Conservation (phyloP, 2,329 filamentous ascomycete species). For the Uncinocarpus reesii region DNA sequence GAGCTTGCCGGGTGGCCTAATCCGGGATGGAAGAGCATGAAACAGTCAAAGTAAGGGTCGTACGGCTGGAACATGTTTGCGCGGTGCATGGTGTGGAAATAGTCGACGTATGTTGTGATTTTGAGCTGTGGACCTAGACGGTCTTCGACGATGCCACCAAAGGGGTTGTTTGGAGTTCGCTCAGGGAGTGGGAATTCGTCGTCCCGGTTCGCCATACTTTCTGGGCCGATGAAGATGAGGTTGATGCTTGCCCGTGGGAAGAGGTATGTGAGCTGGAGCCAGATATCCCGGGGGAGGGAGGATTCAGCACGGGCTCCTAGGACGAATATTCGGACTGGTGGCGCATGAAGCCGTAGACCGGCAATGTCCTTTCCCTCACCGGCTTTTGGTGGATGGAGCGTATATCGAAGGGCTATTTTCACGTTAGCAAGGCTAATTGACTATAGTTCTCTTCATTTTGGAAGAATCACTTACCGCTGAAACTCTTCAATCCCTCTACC, state of each 20-base stretch:
- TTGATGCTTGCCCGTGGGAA: constrained; percentile 90
- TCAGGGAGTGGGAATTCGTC: constrained; percentile 83
- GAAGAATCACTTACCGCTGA: constrained; percentile 75
- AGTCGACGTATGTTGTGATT: constrained; percentile 94
- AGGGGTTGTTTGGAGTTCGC: constrained; percentile 76
- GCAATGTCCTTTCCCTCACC: constrained; percentile 66
- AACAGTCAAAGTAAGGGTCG: constrained; percentile 97
- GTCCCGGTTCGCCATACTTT: constrained; percentile 90
- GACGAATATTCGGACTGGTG: constrained; percentile 83
- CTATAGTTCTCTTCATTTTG: background rate
- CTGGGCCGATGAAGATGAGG: constrained; percentile 86
- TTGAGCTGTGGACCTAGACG: constrained; percentile 82
- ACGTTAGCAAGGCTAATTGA: constrained; percentile 14
- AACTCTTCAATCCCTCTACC: constrained; percentile 79
- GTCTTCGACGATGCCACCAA: constrained; percentile 88
- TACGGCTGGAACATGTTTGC: constrained; percentile 86
- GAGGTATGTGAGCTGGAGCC: constrained; percentile 86
- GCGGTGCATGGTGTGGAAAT: constrained; percentile 93
- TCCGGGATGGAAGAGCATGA: constrained; percentile 93
- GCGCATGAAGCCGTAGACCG: constrained; percentile 71
- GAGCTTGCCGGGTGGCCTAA: constrained; percentile 86
- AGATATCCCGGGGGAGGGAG: constrained; percentile 82
- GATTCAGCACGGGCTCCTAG: constrained; percentile 95
- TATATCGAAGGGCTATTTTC: constrained; percentile 70
- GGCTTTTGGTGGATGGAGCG: constrained; percentile 72